Evolutionary conservation across 83 land plant species (phyloP).

Genomic region (Isoetes engelmannii): DNA sequence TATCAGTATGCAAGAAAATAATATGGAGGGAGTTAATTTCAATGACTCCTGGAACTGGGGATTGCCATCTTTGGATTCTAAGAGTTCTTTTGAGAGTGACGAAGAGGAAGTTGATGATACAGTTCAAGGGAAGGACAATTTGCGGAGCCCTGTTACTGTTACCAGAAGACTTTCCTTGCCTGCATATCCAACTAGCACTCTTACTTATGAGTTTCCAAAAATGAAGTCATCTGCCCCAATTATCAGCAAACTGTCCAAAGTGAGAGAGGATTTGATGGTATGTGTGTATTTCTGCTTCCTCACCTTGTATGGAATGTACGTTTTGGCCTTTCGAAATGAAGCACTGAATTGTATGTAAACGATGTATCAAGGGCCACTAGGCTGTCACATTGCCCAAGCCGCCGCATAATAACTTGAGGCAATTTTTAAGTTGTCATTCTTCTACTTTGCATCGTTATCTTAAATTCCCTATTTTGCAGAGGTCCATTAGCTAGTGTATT

Average conservation of each 20-base stretch:
- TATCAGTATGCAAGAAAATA: too few species aligned
- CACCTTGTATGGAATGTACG: neutral
- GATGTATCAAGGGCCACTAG: neutral
- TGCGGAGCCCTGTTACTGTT: slow-evolving; percentile 12
- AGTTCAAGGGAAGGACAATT: neutral
- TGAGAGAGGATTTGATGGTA: slow-evolving; percentile 14
- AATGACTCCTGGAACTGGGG: slow-evolving; percentile 29
- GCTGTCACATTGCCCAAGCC: neutral
- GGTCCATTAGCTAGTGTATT: neutral
- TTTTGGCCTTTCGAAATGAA: too few species aligned
- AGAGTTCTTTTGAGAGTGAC: slow-evolving; percentile 13
- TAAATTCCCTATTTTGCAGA: neutral
- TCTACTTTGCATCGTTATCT: too few species aligned
- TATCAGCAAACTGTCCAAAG: slow-evolving; percentile 16
- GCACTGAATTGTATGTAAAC: too few species aligned
- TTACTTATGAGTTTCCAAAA: slow-evolving; percentile 10
- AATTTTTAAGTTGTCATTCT: neutral
- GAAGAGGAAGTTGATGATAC: slow-evolving; percentile 11
- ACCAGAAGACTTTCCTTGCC: slow-evolving; percentile 17
- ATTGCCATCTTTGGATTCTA: slow-evolving; percentile 6
- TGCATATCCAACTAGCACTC: neutral
- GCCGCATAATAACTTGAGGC: neutral
- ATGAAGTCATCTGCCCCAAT: slow-evolving; percentile 13
- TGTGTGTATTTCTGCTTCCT: slow-evolving; percentile 1
- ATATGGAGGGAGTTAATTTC: slow-evolving; percentile 20